These are phyloP conservation scores for Neurospora africana DNA, from an alignment of 495 filamentous ascomycete species.

Conservation along the genomic window DNA sequence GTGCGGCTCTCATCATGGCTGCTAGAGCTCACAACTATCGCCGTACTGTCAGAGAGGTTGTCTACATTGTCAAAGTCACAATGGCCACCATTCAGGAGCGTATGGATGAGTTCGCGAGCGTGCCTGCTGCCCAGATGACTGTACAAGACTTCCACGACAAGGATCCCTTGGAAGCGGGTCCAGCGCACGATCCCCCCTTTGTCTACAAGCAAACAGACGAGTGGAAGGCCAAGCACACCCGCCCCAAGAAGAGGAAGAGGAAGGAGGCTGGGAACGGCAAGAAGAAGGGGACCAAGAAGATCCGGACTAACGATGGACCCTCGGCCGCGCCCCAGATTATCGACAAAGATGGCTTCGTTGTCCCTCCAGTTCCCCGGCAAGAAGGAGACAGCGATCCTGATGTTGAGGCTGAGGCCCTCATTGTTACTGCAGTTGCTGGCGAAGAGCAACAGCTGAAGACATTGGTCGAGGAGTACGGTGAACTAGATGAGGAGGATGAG, in stretches of 20 bases:
- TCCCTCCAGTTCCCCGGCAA: slow-evolving; percentile 13
- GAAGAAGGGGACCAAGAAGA: slow-evolving; percentile 15
- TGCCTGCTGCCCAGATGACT: slow-evolving; percentile 66
- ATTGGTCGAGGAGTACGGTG: slow-evolving; percentile 26
- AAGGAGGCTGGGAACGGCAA: slow-evolving; percentile 17
- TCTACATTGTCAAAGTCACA: slow-evolving; percentile 91
- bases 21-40: slow-evolving; percentile 97
- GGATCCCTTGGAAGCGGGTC: slow-evolving; percentile 31
- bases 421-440: slow-evolving; percentile 5
- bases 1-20: slow-evolving; percentile 86
- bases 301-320: slow-evolving; percentile 12
- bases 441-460: slow-evolving; percentile 14
- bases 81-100: slow-evolving; percentile 83
- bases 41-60: slow-evolving; percentile 80
- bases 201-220: slow-evolving; percentile 54
- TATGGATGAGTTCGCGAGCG: slow-evolving; percentile 78
- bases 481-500: slow-evolving; percentile 18
- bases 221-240: slow-evolving; percentile 36
- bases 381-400: slow-evolving; percentile 3
- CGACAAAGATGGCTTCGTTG: slow-evolving; percentile 23
- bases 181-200: slow-evolving; percentile 65
- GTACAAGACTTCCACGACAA: slow-evolving; percentile 77
- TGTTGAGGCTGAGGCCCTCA: slow-evolving; percentile 4
- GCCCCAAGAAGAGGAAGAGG: slow-evolving; percentile 33
- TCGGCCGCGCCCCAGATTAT: slow-evolving; percentile 6